Evolutionary conservation across 2,329 filamentous ascomycete species (phyloP).

Genomic region (Nannizziopsis arthrosporioides): DNA sequence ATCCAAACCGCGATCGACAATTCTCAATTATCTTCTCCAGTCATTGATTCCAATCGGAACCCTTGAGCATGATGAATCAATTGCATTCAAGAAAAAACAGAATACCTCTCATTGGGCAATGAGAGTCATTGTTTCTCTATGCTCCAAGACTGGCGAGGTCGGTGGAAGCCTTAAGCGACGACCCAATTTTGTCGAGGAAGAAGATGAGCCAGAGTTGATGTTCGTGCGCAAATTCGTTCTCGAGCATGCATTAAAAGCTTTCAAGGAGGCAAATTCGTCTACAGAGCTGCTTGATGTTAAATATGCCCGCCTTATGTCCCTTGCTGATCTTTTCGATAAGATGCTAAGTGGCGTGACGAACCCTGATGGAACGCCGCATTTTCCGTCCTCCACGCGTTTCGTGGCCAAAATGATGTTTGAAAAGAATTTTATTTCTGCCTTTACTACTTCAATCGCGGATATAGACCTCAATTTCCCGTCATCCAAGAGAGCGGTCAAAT

Average conservation of each 20-base stretch:
- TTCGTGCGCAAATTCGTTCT: slow-evolving; percentile 93
- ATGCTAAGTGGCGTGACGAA: slow-evolving; percentile 76
- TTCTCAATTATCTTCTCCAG: slow-evolving; percentile 86
- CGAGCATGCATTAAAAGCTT: slow-evolving; percentile 82
- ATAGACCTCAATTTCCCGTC: slow-evolving; percentile 90
- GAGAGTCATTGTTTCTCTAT: slow-evolving; percentile 72
- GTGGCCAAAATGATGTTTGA: slow-evolving; percentile 95
- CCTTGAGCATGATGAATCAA: slow-evolving; percentile 59
- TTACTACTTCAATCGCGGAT: slow-evolving; percentile 87
- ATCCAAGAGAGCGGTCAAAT: slow-evolving; percentile 89
- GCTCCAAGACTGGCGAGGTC: slow-evolving; percentile 75
- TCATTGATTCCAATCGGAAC: slow-evolving; percentile 58
- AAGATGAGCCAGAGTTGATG: slow-evolving; percentile 46
- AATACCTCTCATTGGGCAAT: slow-evolving; percentile 80
- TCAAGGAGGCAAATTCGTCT: slow-evolving; percentile 72
- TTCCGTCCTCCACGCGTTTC: slow-evolving; percentile 58
- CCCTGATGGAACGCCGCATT: slow-evolving; percentile 39
- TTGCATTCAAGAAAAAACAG: slow-evolving; percentile 68
- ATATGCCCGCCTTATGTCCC: slow-evolving; percentile 74
- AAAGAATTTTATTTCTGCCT: slow-evolving; percentile 80
- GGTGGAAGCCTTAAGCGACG: slow-evolving; percentile 42
- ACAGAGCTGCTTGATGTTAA: slow-evolving; percentile 71
- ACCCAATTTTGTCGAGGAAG: slow-evolving; percentile 29
- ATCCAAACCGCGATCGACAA: slow-evolving; percentile 82
- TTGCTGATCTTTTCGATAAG: slow-evolving; percentile 84